These are phyloP conservation scores for Metarhizium humberi DNA, from an alignment of 2,329 filamentous ascomycete species.

Conservation along the genomic window DNA sequence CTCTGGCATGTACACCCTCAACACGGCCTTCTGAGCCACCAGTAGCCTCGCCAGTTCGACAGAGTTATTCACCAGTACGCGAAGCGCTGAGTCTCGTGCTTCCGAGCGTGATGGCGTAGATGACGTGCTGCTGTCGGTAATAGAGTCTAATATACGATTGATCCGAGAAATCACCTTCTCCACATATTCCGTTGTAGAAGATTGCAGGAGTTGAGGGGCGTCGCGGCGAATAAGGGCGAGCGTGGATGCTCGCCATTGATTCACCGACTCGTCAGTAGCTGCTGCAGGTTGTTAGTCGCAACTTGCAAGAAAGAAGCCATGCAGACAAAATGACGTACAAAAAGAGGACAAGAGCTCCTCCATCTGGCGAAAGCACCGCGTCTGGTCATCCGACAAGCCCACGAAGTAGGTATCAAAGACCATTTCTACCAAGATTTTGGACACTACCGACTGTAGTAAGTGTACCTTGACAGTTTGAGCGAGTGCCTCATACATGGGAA, in stretches of 20 bases:
- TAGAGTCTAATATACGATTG: slow-evolving; percentile 38
- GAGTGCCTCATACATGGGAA: slow-evolving; percentile 49
- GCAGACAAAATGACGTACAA: slow-evolving; percentile 19
- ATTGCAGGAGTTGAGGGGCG: slow-evolving; percentile 35
- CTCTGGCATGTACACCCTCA: slow-evolving; percentile 46
- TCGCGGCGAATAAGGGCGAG: slow-evolving; percentile 49
- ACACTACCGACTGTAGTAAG: slow-evolving; percentile 53
- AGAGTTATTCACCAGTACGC: slow-evolving; percentile 40
- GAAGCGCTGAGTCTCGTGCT: slow-evolving; percentile 42
- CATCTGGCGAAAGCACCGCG: slow-evolving; percentile 37
- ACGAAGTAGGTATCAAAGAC: slow-evolving; percentile 57
- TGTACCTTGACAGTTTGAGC: slow-evolving; percentile 47
- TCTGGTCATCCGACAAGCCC: slow-evolving; percentile 47
- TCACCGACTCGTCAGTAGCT: slow-evolving; percentile 43
- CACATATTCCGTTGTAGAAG: slow-evolving; percentile 36
- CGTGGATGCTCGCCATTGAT: slow-evolving; percentile 59
- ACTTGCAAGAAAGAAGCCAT: background rate
- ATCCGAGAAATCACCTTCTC: slow-evolving; percentile 35
- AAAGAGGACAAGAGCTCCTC: slow-evolving; percentile 36
- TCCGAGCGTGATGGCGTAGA: slow-evolving; percentile 24
- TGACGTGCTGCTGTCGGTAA: slow-evolving; percentile 23
- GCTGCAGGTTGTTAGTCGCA: slow-evolving; percentile 9
- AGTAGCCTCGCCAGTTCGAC: slow-evolving; percentile 48
- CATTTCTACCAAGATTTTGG: slow-evolving; percentile 48
- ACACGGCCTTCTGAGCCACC: slow-evolving; percentile 48